Evolutionary conservation across 2,329 filamentous ascomycete species (phyloP).

Genomic region (Didymella keratinophila): DNA sequence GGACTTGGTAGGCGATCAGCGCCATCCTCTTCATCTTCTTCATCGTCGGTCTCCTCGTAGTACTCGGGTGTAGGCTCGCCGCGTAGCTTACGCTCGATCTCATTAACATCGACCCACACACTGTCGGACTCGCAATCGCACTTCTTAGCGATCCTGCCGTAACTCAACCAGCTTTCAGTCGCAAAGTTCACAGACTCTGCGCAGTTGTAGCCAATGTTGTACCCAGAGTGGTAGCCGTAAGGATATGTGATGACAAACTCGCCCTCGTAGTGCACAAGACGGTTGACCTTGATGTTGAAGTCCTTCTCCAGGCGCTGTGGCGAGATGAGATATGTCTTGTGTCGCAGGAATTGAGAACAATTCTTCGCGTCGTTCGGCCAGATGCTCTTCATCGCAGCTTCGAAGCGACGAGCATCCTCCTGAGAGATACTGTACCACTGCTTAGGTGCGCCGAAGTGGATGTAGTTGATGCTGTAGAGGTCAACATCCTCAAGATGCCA

Average conservation of each 20-base stretch:
- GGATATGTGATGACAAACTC: conserved; percentile 99
- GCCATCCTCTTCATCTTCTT: conserved; percentile 67
- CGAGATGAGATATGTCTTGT: conserved; percentile 97
- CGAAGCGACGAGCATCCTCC: conserved; percentile 89
- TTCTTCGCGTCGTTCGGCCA: conserved; percentile 96
- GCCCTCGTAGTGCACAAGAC: conserved; percentile 91
- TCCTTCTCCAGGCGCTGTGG: conserved; percentile 85
- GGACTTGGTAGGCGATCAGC: conserved; percentile 75
- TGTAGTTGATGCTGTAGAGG: conserved; percentile 99
- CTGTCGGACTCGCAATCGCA: conserved; percentile 97
- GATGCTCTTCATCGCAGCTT: conserved; percentile 91
- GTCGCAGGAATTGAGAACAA: conserved; percentile 93
- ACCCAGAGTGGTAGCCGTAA: conserved; percentile 97
- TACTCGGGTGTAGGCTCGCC: conserved; percentile 84
- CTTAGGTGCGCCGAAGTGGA: conserved; percentile 97
- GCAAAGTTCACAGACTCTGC: conserved; percentile 99
- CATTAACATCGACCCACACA: conserved; percentile 96
- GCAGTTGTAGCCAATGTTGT: conserved; percentile 98
- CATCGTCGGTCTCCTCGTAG: conserved; percentile 77
- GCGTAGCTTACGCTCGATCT: conserved; percentile 91
- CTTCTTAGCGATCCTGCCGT: conserved; percentile 93
- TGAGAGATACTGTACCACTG: conserved; percentile 99
- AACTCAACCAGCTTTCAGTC: conserved; percentile 91
- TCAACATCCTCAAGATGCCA: conserved; percentile 99
- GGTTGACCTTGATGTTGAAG: conserved; percentile 96